Base-by-base conservation (phyloP, 2,329 filamentous ascomycete genomes). In the Epichloe hybrida region DNA sequence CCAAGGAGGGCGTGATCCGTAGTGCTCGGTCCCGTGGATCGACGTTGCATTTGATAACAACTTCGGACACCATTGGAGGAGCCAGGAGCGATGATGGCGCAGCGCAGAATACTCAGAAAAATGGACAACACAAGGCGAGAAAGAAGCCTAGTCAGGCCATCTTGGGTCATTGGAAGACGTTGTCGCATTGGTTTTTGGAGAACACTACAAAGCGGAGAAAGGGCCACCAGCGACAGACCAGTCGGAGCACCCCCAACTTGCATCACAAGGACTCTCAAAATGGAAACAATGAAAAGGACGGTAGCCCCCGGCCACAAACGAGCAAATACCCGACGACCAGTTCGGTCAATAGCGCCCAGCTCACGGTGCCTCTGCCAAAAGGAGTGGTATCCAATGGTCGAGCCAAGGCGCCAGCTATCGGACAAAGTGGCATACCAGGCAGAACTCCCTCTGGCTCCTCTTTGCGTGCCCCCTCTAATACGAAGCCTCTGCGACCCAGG, bases 1-100 rank as follows among this genome's bases (percentile, higher is more conserved):
- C 91, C 2, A 96, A 96, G 64, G 90, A 96, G 63, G 79, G 81
- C 13, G 69, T 80, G 11, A 65, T 84, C 51, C 73, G 81, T 57
- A 82, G 81, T 55, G 81, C 86, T 53, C 76, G 84, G 58, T 86
- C 86, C 57, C 76, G 88, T 53, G 86, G 87, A 42, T 95, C 89
- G 57, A 93, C 88, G 55, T 76, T 96, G 35, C 88, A 95, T 62
- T 79, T 94, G 4, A 88, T 94, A 39, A 85, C 86, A 9, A 81
- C 80, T 0, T 72, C 73, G 6, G 76, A 79, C 17, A 72, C 70
- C 1, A 56, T 79, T 15, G 66, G 65, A 20, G 66, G 65, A 20
- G 56, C 65, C n/a, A 45, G 40, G 13, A 48, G 17, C 23, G 65
- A 63, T 50, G 56, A 57, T 31, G 58, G 49, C 36, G 57, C 53